Evolutionary conservation across 768 basidiomycete genomes (phyloP).

Genomic region (Leccinellum rugosiceps): DNA sequence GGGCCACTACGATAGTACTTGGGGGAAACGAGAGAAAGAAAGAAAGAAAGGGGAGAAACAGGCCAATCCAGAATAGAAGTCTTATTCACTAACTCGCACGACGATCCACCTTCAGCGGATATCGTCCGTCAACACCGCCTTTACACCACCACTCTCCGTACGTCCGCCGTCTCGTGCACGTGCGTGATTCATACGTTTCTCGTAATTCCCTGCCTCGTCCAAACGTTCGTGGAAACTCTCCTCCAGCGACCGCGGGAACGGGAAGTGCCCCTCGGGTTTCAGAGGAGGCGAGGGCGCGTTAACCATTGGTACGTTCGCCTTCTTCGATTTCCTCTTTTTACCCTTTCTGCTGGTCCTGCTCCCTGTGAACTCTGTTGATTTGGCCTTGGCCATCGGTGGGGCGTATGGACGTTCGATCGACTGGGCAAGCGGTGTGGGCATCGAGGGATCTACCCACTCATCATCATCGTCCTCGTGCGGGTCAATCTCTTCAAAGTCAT

Average conservation of each 20-base stretch:
- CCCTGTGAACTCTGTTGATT: conserved; percentile 27
- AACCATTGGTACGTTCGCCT: conserved; percentile 38
- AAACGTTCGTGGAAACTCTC: conserved; percentile 32
- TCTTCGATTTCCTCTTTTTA: conserved; percentile 37
- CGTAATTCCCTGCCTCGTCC: conserved; percentile 31
- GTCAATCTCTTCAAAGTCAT: conserved; percentile 30
- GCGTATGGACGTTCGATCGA: conserved; percentile 24
- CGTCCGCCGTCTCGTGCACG: conserved; percentile 77
- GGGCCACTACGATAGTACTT: conserved; percentile 7
- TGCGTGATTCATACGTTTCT: conserved; percentile 64
- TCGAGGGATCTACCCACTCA: conserved; percentile 69
- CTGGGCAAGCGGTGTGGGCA: conserved; percentile 38
- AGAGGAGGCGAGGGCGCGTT: conserved; percentile 32
- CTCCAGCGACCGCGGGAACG: conserved; percentile 58
- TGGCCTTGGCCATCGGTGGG: conserved; percentile 24
- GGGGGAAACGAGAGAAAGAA: conserved; percentile 2
- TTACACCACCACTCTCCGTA: conserved; percentile 85
- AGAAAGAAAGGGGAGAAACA: not conserved
- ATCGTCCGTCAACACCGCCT: conserved; percentile 57
- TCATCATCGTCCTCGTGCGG: conserved; percentile 38
- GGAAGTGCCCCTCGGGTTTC: conserved; percentile 44
- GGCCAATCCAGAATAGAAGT: conserved; percentile 10
- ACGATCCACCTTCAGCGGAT: conserved; percentile 14
- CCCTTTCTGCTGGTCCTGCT: conserved; percentile 26
- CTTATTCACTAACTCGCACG: conserved; percentile 6